Base-by-base conservation (phyloP, 1,139 yeast genomes). In the Pichia norvegensis region DNA sequence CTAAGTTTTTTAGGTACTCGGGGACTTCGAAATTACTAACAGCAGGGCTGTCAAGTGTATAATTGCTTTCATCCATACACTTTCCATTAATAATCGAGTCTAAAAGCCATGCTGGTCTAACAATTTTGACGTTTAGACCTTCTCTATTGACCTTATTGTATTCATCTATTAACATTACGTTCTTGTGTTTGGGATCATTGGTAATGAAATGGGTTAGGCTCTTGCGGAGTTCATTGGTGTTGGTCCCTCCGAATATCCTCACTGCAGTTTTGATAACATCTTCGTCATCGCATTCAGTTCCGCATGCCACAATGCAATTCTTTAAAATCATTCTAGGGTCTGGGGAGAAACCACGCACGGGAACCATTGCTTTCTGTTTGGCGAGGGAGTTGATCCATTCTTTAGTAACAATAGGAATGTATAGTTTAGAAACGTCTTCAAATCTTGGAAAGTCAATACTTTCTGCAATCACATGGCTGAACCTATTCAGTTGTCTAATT, bases 201-300 rank as follows among this genome's bases (percentile, higher is more conserved):
- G 95, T 76, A 16, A 90, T 68, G 42, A 87, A 70, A 67, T 90
- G 97, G 0, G 97, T 86, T 1, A 95, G 85, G 51, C 74, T 74
- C 45, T 74, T 73, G 10, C 86, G 79, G 33, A 88, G 64, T n/a
- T 73, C 70, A 46, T 81, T 82, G 46, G 78, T 66, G 58, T 70
- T 81, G 42, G 74, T 76, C 1, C 96, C 97, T 1, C 95, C 97
- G 53, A 85, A 71, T 0, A 85, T 82, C 29, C 74, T 63, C 0
- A 84, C 80, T 0, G 82, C 86, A 4, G 79, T 31, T 36, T 46
- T 46, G 4, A 59, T 22, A 8, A 55, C 52, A 47, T 81, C 90
- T 43, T 73, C 72, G 54, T 83, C 92, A 9, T 79, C 80, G 0
- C 81, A 70, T 35, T 84, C 64, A 39, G 76, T 75, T 20, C 80